Evolutionary conservation across 2,329 filamentous ascomycete species (phyloP).

Genomic region (Microdochium trichocladiopsis): DNA sequence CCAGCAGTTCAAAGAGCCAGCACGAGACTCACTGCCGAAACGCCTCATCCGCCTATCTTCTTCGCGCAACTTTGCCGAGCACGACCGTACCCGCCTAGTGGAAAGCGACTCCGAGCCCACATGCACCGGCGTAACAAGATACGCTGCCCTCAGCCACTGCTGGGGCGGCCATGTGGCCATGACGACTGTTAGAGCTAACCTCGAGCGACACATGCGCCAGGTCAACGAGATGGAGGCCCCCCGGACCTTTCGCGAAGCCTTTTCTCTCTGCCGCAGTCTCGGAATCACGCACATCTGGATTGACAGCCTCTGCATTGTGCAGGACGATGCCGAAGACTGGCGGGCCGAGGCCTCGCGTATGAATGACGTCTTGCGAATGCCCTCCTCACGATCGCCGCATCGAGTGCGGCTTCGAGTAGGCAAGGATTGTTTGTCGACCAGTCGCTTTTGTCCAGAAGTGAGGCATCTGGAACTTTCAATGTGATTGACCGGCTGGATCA

Average conservation of each 20-base stretch:
- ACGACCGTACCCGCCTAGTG: constrained; percentile 3
- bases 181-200: constrained; percentile 3
- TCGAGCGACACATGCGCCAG: constrained; percentile 3
- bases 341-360: constrained; percentile 11
- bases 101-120: constrained; percentile 2
- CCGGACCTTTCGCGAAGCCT: constrained; percentile 16
- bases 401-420: constrained; percentile 1
- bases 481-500: no score
- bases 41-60: neutral
- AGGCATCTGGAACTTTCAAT: no score
- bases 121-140: constrained; percentile 1
- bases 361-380: constrained; percentile 10
- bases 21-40: neutral
- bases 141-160: constrained; percentile 5
- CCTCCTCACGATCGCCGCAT: constrained; percentile 9
- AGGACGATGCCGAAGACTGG: constrained; percentile 18
- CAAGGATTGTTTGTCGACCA: no score
- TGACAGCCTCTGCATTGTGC: constrained; percentile 21
- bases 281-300: constrained; percentile 20
- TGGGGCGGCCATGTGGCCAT: constrained; percentile 4
- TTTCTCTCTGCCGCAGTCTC: constrained; percentile 14
- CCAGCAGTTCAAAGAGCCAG: neutral
- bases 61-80: no score
- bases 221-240: constrained; percentile 6
- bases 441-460: no score